Evolutionary conservation across 2,329 filamentous ascomycete species (phyloP), one percentile per base, ranked within the genome.

Genomic region (Colletotrichum sp.): DNA sequence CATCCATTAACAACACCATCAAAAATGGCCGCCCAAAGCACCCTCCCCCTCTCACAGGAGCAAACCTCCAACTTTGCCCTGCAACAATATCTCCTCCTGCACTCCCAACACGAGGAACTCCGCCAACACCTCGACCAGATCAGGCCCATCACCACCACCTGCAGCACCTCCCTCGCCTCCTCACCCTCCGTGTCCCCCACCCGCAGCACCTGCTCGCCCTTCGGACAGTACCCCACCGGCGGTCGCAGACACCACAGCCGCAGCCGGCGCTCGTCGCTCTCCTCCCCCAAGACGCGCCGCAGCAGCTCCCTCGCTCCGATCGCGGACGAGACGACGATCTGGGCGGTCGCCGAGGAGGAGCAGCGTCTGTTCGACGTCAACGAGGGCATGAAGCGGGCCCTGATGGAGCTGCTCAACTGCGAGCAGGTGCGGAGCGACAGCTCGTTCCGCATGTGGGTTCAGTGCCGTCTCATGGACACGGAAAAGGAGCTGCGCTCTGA

Each of bases 401-500:
- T 93, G 79, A 93, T 90, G 7, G 90, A 92, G 81, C 87, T 93
- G 16, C 87, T 93, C 79, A 93, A 92, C 83, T 92, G 90, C 82
- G 88, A 90, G 28, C 84, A 87, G 49, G 89, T 91, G 18, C 89
- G 90, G 57, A 83, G 81, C 62, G 89, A 92, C 76, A 83, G 84
- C 32, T 84, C 86, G 2, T 89, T 91, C 80, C 89, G 91, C 64
- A 90, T 87, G 76, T 92, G 90, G 88, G 89, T 92, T 39, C 91
- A 92, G 81, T 86, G 88, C 24, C 85, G 90, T 16, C 84, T 93
- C 30, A 89, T 93, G 88, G 90, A 92, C 79, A 91, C 90, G 24
- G 90, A 92, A 80, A 89, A 89, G 79, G 90, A 92, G 79, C 83
- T 92, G 71, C 87, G 90, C 36, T 88, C 87, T 10, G 88, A 89